Evolutionary conservation across 345 rosid genomes (phyloP).

Genomic region (Hevea brasiliensis): DNA sequence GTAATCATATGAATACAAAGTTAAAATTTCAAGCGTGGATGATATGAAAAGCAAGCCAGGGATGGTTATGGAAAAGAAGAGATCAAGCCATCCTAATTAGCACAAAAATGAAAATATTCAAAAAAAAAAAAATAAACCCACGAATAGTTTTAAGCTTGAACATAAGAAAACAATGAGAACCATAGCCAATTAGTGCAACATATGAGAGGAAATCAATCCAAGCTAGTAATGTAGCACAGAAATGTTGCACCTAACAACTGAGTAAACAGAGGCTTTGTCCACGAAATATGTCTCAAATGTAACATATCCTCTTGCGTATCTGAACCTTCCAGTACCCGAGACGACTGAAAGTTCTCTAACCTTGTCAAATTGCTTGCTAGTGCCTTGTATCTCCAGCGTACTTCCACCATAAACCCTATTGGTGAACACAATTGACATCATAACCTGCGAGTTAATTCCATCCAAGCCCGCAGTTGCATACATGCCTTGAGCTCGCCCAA

Average conservation of each 20-base stretch:
- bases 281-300: slow-evolving; percentile 5
- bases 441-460: slow-evolving; percentile 3
- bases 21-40: no score
- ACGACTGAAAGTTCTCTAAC: not conserved
- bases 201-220: not conserved
- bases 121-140: no score
- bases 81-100: no score
- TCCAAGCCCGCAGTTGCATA: slow-evolving; percentile 6
- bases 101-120: no score
- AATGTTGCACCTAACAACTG: not conserved
- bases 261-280: not conserved
- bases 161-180: no score
- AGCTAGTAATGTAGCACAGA: not conserved
- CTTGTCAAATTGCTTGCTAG: slow-evolving; percentile 9
- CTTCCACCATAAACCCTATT: not conserved
- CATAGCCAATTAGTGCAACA: no score
- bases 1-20: no score
- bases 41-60: no score
- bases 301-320: not conserved
- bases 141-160: no score
- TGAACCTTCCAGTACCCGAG: slow-evolving; percentile 1
- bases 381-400: slow-evolving; percentile 4
- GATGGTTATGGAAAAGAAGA: no score
- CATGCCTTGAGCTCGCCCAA: slow-evolving; percentile 12
- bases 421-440: not conserved